Evolutionary conservation across 139 green algal genomes (phyloP).

Genomic region (Chlorella sp.): DNA sequence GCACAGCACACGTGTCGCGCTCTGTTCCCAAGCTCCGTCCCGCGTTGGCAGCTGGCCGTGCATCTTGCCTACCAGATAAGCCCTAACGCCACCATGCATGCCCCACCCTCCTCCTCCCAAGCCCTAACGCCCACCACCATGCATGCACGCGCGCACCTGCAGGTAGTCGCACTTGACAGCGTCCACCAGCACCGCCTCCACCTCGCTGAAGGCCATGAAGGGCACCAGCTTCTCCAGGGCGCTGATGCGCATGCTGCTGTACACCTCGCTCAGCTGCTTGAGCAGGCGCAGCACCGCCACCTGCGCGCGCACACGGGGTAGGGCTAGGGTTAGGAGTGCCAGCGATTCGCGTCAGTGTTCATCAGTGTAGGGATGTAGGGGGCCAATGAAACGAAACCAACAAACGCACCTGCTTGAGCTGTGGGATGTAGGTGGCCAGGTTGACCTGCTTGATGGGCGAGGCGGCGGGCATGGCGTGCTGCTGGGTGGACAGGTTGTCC

Average conservation of each 20-base stretch:
- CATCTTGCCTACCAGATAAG: too few relatives aligned
- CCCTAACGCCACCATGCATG: too few relatives aligned
- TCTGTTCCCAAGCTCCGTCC: too few relatives aligned
- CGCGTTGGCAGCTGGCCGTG: too few relatives aligned
- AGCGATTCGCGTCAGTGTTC: too few relatives aligned
- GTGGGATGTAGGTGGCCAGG: slow-evolving; percentile 37
- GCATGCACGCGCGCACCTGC: slow-evolving; percentile 56
- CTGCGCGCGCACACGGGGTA: slow-evolving; percentile 31
- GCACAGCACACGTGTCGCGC: neutral
- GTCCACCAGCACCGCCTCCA: slow-evolving; percentile 89
- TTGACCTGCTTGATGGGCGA: slow-evolving; percentile 57
- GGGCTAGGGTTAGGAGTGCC: too few relatives aligned
- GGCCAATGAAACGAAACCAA: too few relatives aligned
- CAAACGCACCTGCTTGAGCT: slow-evolving; percentile 41
- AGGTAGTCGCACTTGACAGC: slow-evolving; percentile 86
- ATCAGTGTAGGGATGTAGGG: too few relatives aligned
- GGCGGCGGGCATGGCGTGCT: slow-evolving; percentile 35
- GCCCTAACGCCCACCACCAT: too few relatives aligned
- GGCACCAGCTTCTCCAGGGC: slow-evolving; percentile 43
- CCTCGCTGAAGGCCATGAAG: slow-evolving; percentile 64
- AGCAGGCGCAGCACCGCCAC: slow-evolving; percentile 82
- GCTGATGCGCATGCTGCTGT: slow-evolving; percentile 47
- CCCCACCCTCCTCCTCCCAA: too few relatives aligned
- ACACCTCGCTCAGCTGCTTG: slow-evolving; percentile 82
- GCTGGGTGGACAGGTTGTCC: slow-evolving; percentile 39